Percentiles rank a stretch among this genome's conserved stretches.
These are phyloP conservation scores for Sclerotinia subarctica DNA, from an alignment of 2,329 filamentous ascomycete species.

Conservation along the genomic window DNA sequence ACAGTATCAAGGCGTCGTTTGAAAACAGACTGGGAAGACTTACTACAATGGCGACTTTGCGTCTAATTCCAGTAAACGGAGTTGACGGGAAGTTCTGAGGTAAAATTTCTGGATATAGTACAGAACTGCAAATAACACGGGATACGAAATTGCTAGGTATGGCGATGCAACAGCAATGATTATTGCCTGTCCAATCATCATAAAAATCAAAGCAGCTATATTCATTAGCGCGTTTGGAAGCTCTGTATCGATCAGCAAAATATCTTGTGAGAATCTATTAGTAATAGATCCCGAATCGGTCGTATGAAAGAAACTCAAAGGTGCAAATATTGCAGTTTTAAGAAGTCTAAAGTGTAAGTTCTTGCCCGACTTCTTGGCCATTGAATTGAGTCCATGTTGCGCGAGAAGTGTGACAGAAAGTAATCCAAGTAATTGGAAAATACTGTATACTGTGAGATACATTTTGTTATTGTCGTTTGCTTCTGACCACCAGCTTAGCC, in stretches of 20 bases:
- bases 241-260: too few relatives aligned
- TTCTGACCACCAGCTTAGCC: constrained; percentile 9
- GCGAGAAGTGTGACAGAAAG: not conserved
- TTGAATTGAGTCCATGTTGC: not conserved
- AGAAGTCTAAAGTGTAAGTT: not conserved
- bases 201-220: too few relatives aligned
- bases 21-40: not conserved
- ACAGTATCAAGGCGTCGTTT: too few relatives aligned
- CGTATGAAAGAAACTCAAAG: constrained; percentile 2
- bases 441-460: not conserved
- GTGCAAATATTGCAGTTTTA: not conserved
- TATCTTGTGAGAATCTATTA: too few relatives aligned
- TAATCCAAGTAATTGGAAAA: not conserved
- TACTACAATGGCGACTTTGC: constrained; percentile 43
- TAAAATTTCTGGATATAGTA: constrained; percentile 42
- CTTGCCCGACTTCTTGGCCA: not conserved
- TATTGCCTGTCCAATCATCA: not conserved
- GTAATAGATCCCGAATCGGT: too few relatives aligned
- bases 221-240: too few relatives aligned
- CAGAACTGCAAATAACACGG: constrained; percentile 9
- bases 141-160: constrained; percentile 13
- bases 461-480: not conserved
- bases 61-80: constrained; percentile 48
- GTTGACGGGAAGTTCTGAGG: constrained; percentile 47
- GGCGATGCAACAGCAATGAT: not conserved